Evolutionary conservation across 1,139 yeast species (phyloP).

Genomic region (Hemisphaericaspora subhashii): DNA sequence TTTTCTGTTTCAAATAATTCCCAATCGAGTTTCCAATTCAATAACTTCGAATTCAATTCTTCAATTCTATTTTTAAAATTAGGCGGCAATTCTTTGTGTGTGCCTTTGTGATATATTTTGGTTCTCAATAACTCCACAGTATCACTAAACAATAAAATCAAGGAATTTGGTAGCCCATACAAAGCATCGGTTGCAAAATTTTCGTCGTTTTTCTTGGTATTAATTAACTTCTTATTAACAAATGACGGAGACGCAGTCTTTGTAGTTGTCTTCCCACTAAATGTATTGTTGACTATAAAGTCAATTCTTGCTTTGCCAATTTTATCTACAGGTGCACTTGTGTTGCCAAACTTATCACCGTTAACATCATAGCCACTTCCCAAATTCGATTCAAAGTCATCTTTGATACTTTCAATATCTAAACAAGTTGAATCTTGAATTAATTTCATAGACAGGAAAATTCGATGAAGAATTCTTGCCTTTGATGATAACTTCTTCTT

Average conservation of each 20-base stretch:
- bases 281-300: constrained; percentile 40
- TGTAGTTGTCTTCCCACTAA: constrained; percentile 10
- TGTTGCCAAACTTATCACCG: constrained; percentile 34
- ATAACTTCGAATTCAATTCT: constrained; percentile 51
- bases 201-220: constrained; percentile 48
- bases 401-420: constrained; percentile 42
- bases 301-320: constrained; percentile 44
- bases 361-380: constrained; percentile 41
- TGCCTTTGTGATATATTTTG: constrained; percentile 51
- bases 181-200: constrained; percentile 77
- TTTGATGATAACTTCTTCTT: constrained; percentile 72
- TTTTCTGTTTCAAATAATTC: constrained; percentile 29
- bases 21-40: constrained; percentile 72
- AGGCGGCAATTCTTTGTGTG: constrained; percentile 32
- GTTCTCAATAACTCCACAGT: constrained; percentile 66
- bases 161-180: constrained; percentile 82
- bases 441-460: constrained; percentile 71
- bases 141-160: constrained; percentile 69
- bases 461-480: constrained; percentile 75
- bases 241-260: constrained; percentile 40
- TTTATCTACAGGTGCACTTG: neutral
- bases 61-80: constrained; percentile 47
- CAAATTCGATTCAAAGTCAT: constrained; percentile 32
- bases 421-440: constrained; percentile 73
- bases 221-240: constrained; percentile 45